Base-by-base conservation (phyloP, 2,329 filamentous ascomycete species). In the Erysiphe neolycopersici region DNA sequence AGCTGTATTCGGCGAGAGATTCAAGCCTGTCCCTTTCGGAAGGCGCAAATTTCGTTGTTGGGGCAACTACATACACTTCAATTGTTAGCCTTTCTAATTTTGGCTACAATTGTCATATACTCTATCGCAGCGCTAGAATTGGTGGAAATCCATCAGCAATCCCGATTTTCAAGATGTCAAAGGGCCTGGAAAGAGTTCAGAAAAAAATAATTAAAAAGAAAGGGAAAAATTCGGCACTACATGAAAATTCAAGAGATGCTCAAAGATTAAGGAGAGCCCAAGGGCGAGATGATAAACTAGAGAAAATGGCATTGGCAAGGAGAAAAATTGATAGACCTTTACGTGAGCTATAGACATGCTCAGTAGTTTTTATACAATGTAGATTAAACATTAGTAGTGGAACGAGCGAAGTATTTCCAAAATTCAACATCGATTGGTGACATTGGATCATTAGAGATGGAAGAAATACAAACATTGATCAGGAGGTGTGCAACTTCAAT, bases 181-280 rank as follows among this genome's bases (percentile, higher is more conserved):
- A 74, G 56, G 72, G 76, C 38, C 62, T 94, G 6, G 64, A 73
- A 49, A 95, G 94, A 58, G 79, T 89, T 17, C 73, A 79, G 49
- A 95, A 95, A 63, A 74, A 83, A 50, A 87, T 95, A 50, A 65
- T 74, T 31, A 93, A 92, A 64, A 94, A 94, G 68, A 74, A 79
- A 51, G 73, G 74, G 17, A 73, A 74, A 35, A 68, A 82, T 40
- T 75, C 76, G 29, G 68, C 77, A 12, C 67, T 95, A 18, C 87
- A 95, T 56, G 79, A 84, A 60, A 83, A 83, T 58, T 93, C 84
- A 47, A 70, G 89, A 51, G 82, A 95, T 64, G 80, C 84, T 3
- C 72, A 78, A 55, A 72, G 82, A 43, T 64, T 95, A 49, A 78
- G 83, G 58, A 71, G 76, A 53, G 89, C 89, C 17, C 71, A 73